Percentiles rank a stretch among this genome's conserved stretches.
These are phyloP conservation scores for Stagonosporopsis vannaccii DNA, from an alignment of 2,329 filamentous ascomycete species.

Conservation along the genomic window DNA sequence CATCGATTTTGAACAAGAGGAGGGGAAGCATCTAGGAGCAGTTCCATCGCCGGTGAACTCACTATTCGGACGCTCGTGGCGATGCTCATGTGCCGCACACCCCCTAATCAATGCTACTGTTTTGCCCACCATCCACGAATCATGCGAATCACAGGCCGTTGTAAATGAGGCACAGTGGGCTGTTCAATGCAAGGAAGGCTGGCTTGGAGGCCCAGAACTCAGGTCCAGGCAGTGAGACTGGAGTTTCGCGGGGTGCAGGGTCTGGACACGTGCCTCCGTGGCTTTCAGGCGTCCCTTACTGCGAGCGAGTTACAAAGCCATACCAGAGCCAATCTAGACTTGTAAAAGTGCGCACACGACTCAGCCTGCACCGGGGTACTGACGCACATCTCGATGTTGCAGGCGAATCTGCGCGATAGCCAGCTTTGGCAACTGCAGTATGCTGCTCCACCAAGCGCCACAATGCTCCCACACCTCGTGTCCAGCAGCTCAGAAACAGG, in stretches of 20 bases:
- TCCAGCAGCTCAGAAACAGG: not conserved
- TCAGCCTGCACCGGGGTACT: not conserved
- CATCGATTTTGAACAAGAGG: no score
- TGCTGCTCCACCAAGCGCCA: not conserved
- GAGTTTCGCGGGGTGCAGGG: not conserved
- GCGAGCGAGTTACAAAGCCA: not conserved
- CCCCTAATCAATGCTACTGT: no score
- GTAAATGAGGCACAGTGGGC: not conserved
- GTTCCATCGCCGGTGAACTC: not conserved
- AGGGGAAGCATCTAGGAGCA: not conserved
- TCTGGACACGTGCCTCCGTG: not conserved
- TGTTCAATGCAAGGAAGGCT: not conserved
- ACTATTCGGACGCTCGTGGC: not conserved
- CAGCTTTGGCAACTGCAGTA: not conserved
- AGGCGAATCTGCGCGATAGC: not conserved
- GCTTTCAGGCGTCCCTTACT: not conserved
- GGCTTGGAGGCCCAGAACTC: not conserved
- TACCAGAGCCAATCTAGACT: not conserved
- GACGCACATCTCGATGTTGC: not conserved
- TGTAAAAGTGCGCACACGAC: slow-evolving; percentile 1
- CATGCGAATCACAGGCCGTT: not conserved
- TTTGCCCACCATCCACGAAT: not conserved
- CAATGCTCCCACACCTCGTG: not conserved
- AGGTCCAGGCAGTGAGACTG: not conserved
- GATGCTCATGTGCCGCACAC: not conserved